Conservation (phyloP, 129 eudicot genomes). For the Artemisia argyi region DNA sequence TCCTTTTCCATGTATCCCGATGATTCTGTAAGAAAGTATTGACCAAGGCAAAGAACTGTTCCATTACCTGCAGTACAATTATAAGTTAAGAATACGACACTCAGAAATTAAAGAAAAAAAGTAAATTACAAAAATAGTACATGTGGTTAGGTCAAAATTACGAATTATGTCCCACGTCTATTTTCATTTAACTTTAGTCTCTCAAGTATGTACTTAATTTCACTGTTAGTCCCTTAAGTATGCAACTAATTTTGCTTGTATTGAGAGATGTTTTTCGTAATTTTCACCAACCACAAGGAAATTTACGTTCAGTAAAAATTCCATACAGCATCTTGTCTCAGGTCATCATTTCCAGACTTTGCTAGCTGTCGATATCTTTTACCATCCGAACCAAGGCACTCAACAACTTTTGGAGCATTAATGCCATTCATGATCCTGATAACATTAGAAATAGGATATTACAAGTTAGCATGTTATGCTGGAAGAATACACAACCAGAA, state of each 20-base stretch:
- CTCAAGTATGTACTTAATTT: too few relatives aligned
- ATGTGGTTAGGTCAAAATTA: background rate
- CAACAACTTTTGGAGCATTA: conserved; percentile 97
- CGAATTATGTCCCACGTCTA: too few relatives aligned
- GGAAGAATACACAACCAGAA: conserved; percentile 16
- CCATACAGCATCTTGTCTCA: conserved; percentile 98
- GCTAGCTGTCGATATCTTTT: conserved; percentile 90
- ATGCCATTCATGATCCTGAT: conserved; percentile 95
- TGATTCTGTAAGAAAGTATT: conserved; percentile 92
- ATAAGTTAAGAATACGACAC: conserved; percentile 1
- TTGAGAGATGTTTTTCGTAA: background rate
- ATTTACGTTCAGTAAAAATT: background rate
- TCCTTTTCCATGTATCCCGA: conserved; percentile 89
- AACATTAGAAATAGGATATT: conserved; percentile 7
- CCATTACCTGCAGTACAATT: conserved; percentile 81
- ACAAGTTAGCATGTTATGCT: conserved; percentile 27
- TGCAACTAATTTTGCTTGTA: too few relatives aligned
- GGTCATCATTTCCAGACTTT: conserved; percentile 98
- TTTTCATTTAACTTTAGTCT: too few relatives aligned
- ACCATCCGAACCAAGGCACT: conserved; percentile 96
- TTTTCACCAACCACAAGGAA: too few relatives aligned
- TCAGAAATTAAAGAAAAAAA: background rate
- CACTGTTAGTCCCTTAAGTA: too few relatives aligned
- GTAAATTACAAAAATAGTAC: background rate
- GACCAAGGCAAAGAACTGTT: conserved; percentile 93